phyloP scores from a whole-genome alignment of 768 basidiomycete species.

The Leccinellum albellum region DNA sequence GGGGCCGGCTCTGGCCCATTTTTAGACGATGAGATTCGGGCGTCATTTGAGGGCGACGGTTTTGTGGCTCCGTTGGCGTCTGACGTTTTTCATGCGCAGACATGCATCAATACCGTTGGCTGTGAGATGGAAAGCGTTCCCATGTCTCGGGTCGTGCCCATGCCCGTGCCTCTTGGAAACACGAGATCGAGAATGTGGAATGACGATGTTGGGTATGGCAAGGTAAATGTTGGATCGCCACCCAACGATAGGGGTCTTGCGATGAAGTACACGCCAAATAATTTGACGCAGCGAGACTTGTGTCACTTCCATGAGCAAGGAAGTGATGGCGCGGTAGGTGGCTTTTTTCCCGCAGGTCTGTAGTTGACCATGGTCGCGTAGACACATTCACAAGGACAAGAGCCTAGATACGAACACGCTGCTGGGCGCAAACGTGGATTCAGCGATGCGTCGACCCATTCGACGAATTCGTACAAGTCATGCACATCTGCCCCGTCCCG shows the following conservation, averaged over 20 bases:
- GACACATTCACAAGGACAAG: slow-evolving; percentile 5
- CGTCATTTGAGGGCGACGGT: slow-evolving; percentile 10
- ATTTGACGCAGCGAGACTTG: too few species aligned
- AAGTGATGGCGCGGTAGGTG: slow-evolving; percentile 6
- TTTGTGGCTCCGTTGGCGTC: neutral
- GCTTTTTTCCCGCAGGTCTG: neutral
- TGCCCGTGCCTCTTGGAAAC: neutral
- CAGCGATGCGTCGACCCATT: slow-evolving; percentile 18
- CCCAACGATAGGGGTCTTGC: neutral
- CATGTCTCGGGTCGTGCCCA: slow-evolving; percentile 3
- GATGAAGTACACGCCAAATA: neutral
- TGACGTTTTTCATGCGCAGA: neutral
- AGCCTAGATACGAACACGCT: neutral
- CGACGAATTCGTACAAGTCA: slow-evolving; percentile 18
- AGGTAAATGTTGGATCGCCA: neutral
- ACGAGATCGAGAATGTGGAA: neutral
- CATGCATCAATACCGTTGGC: neutral
- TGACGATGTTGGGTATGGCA: neutral
- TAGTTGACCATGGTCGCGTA: neutral
- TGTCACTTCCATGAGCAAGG: neutral
- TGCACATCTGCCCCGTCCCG: slow-evolving; percentile 20
- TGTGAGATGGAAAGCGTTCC: slow-evolving; percentile 3
- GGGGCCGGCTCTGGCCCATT: slow-evolving; percentile 5
- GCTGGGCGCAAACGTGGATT: slow-evolving; percentile 10
- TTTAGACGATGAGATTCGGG: slow-evolving; percentile 20